Evolutionary conservation across 345 rosid species (phyloP), one percentile per base, ranked within the genome.

Genomic region (Rhodamnia rubescens): DNA sequence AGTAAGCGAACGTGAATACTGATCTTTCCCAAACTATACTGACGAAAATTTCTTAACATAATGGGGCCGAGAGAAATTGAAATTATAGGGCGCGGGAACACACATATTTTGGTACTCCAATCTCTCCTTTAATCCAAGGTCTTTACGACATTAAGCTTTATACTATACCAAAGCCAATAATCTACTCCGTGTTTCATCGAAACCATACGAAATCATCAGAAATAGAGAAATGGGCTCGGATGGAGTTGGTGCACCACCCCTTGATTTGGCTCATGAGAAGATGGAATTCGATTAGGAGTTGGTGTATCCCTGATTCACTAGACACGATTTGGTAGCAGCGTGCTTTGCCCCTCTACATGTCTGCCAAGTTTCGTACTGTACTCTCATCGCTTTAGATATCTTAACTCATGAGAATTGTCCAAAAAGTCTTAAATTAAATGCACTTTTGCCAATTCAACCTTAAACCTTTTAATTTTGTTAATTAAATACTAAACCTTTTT

Each of bases 21-120:
- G 0, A 32, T 8, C 44, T 59, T 59, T 2, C 7, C 40, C 10
- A 27, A 59, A 27, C 74, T 59, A 59, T 59, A 14, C 14, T 27
- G 27, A 27, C 27, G 74, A 59, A 27, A 14, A 27, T 59, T 59
- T 59, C 20, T 32, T 64, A 64, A 29, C 2, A 4, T 40, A 61
- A 0, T 1, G 11, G 2, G 0, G 29, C 5, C 2, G 3, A 0
- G 2, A 59, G 18, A 59, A 59, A 27, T 5, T 0, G 20, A 59
- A 1, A 27, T 27, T 0, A 13, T 32, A 36, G 3, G 40, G 40
- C 40, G 40, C 40, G 40, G 40, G 40, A 36, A 36, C 40, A 36
- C 40, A 36, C 40, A 36, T 36, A 36, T 36, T 36, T 36, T 36
- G 40, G 40, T 16, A 53, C 75, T 64, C 75, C 11, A 64, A 18